Conservation (phyloP, 768 basidiomycete species). For the Boletellus emodensis region DNA sequence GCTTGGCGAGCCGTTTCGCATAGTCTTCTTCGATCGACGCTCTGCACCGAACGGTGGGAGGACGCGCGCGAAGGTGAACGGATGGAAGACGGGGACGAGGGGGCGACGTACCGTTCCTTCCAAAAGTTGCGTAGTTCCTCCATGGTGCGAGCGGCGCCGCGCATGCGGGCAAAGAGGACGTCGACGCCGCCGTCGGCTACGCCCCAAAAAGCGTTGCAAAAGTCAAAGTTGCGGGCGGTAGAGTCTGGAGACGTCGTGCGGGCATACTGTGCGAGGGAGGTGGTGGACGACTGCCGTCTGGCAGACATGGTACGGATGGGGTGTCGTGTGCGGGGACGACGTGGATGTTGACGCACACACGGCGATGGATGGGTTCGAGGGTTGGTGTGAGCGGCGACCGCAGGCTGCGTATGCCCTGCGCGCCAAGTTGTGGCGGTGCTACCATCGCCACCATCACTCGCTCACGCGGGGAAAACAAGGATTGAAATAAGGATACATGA, state of each 20-base stretch:
- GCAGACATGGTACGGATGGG: slow-evolving; percentile 52
- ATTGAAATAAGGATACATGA: too few species aligned
- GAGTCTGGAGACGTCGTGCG: slow-evolving; percentile 47
- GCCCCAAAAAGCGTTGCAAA: slow-evolving; percentile 98
- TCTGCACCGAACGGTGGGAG: slow-evolving; percentile 39
- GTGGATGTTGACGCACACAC: slow-evolving; percentile 10
- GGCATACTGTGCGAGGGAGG: slow-evolving; percentile 71
- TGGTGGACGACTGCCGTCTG: slow-evolving; percentile 76
- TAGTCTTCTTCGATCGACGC: slow-evolving; percentile 94
- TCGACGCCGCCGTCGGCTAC: slow-evolving; percentile 82
- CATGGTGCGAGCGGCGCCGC: slow-evolving; percentile 78
- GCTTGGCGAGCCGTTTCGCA: slow-evolving; percentile 74
- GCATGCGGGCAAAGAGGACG: slow-evolving; percentile 85
- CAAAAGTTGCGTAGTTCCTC: slow-evolving; percentile 87
- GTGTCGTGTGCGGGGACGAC: slow-evolving; percentile 11
- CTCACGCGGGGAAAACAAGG: neutral
- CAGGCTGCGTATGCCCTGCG: neutral
- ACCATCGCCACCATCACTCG: neutral
- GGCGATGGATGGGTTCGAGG: neutral
- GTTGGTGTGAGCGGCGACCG: neutral
- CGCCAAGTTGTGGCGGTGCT: slow-evolving; percentile 16
- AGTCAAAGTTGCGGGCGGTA: slow-evolving; percentile 61
- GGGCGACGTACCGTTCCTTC: slow-evolving; percentile 79
- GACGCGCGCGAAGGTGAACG: too few species aligned
- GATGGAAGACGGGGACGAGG: slow-evolving; percentile 3